Evolutionary conservation across 176 grass and related monocot species (phyloP), one percentile per base, ranked within the genome.

Genomic region (Luzula sylvatica): DNA sequence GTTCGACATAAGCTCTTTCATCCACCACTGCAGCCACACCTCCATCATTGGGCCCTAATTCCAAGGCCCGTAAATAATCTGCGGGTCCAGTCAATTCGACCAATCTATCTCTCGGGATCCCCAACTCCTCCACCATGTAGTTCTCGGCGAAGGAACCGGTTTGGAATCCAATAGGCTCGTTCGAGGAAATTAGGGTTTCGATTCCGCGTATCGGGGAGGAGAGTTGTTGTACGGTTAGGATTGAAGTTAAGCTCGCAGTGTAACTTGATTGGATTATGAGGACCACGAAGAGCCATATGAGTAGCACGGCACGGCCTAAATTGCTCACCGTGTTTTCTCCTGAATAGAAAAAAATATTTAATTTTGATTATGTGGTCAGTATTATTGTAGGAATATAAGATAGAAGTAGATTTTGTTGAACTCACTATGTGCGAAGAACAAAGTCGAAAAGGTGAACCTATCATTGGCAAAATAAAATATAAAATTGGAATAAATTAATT

Each of bases 391-490:
- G 58, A 63, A 68, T 43, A 57, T 63, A 15, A 66, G 11, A 61
- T 1, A 26, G 42, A 20, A 69, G 24, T 54, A 64, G 26, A 39
- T 73, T 77, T 55, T 3, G 20, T 40, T 76, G 42, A 56, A 82
- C 90, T 96, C 57, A 96, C 90, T 82, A 17, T 96, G 90, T 65
- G 90, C 73, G 73, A 96, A 96, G 84, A 96, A 96, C 49, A 96
- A 56, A 41, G 90, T 96, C 0, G 90, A 96, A 74, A 96, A 89
- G 55, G 80, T 86, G 81, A 96, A 96, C 90, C 90, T 96, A 83
- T 70, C 76, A 7, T 9, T 4, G 9, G 30, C 9, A 35, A 35
- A 35, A 35, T 35, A 35, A 35, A 9, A 4, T 35, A 35, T 35
- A 35, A n/a, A n/a, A n/a, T n/a, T n/a, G n/a, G n/a, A n/a, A n/a